These are phyloP conservation scores for Panicum miliaceum DNA, from an alignment of 176 grass and related monocot genomes.

Conservation along the genomic window DNA sequence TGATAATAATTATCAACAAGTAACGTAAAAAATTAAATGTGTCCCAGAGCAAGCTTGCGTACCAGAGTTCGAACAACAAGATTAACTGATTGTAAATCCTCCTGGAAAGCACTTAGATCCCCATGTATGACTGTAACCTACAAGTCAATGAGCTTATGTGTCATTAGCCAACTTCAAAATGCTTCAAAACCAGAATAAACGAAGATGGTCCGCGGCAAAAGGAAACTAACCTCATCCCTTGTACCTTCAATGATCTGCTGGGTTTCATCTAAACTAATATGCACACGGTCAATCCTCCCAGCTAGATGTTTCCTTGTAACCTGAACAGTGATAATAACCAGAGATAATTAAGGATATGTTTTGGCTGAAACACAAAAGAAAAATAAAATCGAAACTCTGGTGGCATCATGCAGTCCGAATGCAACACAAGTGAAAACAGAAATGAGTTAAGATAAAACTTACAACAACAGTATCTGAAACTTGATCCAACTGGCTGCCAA, in stretches of 20 bases:
- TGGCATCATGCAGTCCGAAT: neutral
- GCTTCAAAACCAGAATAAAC: neutral
- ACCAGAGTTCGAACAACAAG: slow-evolving; percentile 76
- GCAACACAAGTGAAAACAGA: neutral
- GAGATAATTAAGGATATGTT: neutral
- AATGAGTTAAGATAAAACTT: slow-evolving; percentile 42
- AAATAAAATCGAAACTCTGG: neutral
- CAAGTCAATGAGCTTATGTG: neutral
- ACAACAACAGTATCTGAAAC: slow-evolving; percentile 76
- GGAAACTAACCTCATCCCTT: slow-evolving; percentile 62
- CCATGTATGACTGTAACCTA: slow-evolving; percentile 70
- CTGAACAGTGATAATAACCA: slow-evolving; percentile 42
- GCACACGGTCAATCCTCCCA: slow-evolving; percentile 75
- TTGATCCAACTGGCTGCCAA: slow-evolving; percentile 72
- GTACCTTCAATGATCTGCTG: slow-evolving; percentile 76
- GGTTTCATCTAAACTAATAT: slow-evolving; percentile 70
- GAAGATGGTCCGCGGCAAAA: neutral
- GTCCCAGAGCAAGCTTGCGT: neutral
- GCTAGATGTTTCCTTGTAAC: slow-evolving; percentile 65
- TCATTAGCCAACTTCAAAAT: neutral
- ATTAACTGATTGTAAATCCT: slow-evolving; percentile 76
- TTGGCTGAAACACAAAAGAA: slow-evolving; percentile 18
- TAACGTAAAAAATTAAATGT: neutral
- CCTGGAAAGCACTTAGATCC: slow-evolving; percentile 68
- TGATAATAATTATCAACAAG: slow-evolving; percentile 21